Evolutionary conservation across 805 yeast genomes (phyloP).

Genomic region (Saturnispora sanitii): DNA sequence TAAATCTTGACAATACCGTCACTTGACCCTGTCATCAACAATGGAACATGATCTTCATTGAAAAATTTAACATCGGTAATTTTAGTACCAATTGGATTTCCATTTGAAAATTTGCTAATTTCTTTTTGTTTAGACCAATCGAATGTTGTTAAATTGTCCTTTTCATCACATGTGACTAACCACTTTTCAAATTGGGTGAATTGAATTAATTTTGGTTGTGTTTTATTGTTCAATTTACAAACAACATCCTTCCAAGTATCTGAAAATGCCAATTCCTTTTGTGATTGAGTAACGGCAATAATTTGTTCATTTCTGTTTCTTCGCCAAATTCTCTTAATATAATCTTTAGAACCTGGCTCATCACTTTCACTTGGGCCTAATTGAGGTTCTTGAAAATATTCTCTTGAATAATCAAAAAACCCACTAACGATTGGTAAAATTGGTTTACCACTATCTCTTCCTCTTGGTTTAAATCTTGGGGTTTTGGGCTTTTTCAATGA

Average conservation of each 20-base stretch:
- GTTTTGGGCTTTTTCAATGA: slow-evolving; percentile 46
- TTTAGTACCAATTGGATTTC: slow-evolving; percentile 79
- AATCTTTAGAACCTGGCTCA: slow-evolving; percentile 86
- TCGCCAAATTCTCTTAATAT: slow-evolving; percentile 77
- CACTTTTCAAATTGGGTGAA: slow-evolving; percentile 90
- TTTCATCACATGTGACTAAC: slow-evolving; percentile 70
- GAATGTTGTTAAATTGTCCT: slow-evolving; percentile 75
- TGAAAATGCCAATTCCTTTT: slow-evolving; percentile 68
- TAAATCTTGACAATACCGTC: slow-evolving; percentile 91
- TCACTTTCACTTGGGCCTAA: slow-evolving; percentile 76
- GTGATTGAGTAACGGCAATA: slow-evolving; percentile 82
- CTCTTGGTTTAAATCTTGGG: slow-evolving; percentile 39
- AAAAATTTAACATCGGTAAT: slow-evolving; percentile 78
- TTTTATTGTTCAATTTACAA: slow-evolving; percentile 53
- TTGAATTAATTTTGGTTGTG: slow-evolving; percentile 69
- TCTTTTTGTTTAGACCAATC: slow-evolving; percentile 66
- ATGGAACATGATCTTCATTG: slow-evolving; percentile 87
- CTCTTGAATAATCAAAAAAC: slow-evolving; percentile 69
- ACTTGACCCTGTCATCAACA: slow-evolving; percentile 78
- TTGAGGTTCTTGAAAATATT: slow-evolving; percentile 94
- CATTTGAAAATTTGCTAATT: slow-evolving; percentile 65
- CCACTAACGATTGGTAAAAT: slow-evolving; percentile 48
- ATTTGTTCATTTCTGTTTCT: slow-evolving; percentile 80
- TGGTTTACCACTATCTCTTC: slow-evolving; percentile 28
- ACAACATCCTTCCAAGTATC: slow-evolving; percentile 76